phyloP scores from a whole-genome alignment of 139 green algal species.

The Prasinococcaceae sp. region DNA sequence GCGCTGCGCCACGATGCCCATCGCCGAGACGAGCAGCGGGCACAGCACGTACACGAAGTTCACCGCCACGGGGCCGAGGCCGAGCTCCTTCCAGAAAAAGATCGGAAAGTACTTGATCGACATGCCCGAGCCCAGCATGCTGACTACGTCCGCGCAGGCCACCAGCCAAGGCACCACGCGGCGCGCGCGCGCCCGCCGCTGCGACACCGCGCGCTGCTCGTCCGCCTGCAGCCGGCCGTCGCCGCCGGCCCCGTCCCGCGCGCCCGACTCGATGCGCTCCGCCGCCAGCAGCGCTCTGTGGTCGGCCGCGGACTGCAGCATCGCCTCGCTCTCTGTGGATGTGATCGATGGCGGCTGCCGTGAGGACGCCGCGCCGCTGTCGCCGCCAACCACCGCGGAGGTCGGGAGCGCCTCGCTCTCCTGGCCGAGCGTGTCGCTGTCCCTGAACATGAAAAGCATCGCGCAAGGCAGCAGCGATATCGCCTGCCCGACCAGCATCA shows the following conservation, averaged over 20 bases:
- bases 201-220: too few species aligned
- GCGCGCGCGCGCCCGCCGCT: neutral
- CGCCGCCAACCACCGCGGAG: too few species aligned
- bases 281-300: too few species aligned
- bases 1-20: neutral
- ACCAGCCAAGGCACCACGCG: conserved; percentile 7
- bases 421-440: neutral
- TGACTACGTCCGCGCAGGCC: neutral
- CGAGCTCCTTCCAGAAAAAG: conserved; percentile 1
- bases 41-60: neutral
- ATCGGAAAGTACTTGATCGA: conserved; percentile 11
- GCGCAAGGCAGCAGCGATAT: neutral
- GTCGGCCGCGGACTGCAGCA: neutral
- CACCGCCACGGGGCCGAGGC: neutral
- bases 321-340: neutral
- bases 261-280: too few species aligned
- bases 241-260: too few species aligned
- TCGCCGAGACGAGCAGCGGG: neutral
- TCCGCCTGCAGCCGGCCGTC: too few species aligned
- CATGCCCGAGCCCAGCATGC: conserved; percentile 5
- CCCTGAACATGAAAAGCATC: conserved; percentile 1
- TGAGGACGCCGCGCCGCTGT: too few species aligned
- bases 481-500: neutral
- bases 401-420: conserved; percentile 2
- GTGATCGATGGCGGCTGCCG: too few species aligned